Evolutionary conservation across 2,329 filamentous ascomycete genomes (phyloP).

Genomic region (Colletotrichum sp.): DNA sequence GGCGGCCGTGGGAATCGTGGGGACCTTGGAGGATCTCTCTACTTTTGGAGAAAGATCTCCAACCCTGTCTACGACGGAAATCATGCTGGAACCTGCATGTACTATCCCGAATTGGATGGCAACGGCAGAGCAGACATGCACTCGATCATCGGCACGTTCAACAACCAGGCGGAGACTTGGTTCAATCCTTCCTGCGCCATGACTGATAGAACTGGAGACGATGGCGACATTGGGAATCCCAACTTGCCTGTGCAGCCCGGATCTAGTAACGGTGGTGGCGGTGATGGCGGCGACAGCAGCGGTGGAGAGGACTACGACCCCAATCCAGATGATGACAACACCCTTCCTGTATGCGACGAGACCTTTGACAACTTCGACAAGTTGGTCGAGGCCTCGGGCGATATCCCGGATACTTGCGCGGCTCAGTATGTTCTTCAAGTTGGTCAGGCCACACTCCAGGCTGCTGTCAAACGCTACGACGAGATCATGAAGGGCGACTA

Average conservation of each 20-base stretch:
- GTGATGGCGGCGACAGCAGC: neutral
- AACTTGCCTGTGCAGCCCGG: neutral
- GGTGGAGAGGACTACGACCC: neutral
- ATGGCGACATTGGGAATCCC: neutral
- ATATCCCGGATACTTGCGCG: neutral
- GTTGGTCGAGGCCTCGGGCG: neutral
- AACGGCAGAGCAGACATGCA: slow-evolving; percentile 28
- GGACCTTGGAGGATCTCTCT: slow-evolving; percentile 12
- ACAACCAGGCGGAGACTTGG: slow-evolving; percentile 19
- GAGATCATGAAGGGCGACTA: neutral
- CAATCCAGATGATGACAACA: neutral
- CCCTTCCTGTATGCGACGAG: neutral
- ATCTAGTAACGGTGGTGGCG: neutral
- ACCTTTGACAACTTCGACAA: neutral
- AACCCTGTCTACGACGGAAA: neutral
- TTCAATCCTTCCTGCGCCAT: slow-evolving; percentile 11
- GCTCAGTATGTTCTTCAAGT: neutral
- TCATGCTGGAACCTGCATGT: slow-evolving; percentile 19
- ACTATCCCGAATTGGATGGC: slow-evolving; percentile 30
- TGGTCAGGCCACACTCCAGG: neutral
- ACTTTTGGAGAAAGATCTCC: slow-evolving; percentile 16
- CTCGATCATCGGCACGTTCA: neutral
- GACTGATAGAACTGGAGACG: neutral
- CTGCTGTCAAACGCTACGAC: neutral
- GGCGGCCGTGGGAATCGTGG: slow-evolving; percentile 7